Percentiles rank a stretch among this genome's conserved stretches.
Conservation (phyloP, 768 basidiomycete genomes). For the Rhodotorula taiwanensis region DNA sequence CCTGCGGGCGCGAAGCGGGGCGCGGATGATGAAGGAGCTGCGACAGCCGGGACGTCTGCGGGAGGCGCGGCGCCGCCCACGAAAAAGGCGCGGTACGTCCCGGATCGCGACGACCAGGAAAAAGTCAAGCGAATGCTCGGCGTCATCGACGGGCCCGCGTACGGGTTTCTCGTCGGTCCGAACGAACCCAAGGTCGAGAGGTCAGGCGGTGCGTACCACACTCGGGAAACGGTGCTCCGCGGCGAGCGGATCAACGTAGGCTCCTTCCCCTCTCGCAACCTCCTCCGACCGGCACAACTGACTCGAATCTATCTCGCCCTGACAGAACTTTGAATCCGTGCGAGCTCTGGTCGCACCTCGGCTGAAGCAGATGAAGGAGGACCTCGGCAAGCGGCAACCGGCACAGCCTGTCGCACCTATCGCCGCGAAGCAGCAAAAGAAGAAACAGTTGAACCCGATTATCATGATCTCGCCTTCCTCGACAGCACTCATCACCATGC, state of each 20-base stretch:
- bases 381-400: not conserved
- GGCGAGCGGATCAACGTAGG: constrained; percentile 77
- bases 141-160: constrained; percentile 32
- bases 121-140: constrained; percentile 75
- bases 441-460: constrained; percentile 62
- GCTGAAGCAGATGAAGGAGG: constrained; percentile 67
- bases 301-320: not conserved
- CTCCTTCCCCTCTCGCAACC: constrained; percentile 11
- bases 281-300: not conserved
- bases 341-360: constrained; percentile 63
- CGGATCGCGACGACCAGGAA: constrained; percentile 70
- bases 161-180: constrained; percentile 64
- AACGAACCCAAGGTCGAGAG: constrained; percentile 45
- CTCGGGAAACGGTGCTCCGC: constrained; percentile 73
- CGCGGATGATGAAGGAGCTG: not conserved
- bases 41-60: constrained; percentile 2
- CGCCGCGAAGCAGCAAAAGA: constrained; percentile 28
- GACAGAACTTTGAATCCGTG: constrained; percentile 71
- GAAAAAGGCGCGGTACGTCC: constrained; percentile 67
- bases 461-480: constrained; percentile 96
- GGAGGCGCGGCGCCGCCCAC: constrained; percentile 49
- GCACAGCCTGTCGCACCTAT: constrained; percentile 5
- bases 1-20: constrained; percentile 1
- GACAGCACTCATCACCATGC: constrained; percentile 91
- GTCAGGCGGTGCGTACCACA: constrained; percentile 20